These are phyloP conservation scores for Nicotiana paniculata DNA, from an alignment of 257 asterid species.

Conservation along the genomic window DNA sequence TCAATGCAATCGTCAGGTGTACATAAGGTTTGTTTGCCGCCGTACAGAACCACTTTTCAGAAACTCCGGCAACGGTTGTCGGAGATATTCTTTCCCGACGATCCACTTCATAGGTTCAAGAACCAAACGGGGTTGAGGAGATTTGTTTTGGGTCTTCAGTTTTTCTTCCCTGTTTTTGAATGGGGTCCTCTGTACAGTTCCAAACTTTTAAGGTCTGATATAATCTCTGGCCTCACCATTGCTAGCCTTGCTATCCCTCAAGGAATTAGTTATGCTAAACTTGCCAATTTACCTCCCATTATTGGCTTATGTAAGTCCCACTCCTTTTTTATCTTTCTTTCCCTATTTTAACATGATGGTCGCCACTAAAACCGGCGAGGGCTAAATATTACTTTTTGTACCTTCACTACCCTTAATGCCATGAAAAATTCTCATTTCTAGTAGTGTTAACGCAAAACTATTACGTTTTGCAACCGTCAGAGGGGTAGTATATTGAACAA, in stretches of 20 bases:
- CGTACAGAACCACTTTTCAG: conserved; percentile 48
- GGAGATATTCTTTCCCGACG: conserved; percentile 88
- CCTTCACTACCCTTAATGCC: neutral
- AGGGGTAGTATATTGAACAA: too few species aligned
- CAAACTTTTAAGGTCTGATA: conserved; percentile 49
- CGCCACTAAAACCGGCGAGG: neutral
- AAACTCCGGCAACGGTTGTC: conserved; percentile 62
- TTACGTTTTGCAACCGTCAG: neutral
- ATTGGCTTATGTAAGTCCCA: conserved; percentile 64
- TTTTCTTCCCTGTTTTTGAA: conserved; percentile 64
- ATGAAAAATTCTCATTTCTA: neutral
- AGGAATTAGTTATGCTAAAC: conserved; percentile 94
- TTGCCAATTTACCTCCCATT: conserved; percentile 87
- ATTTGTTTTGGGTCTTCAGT: conserved; percentile 57
- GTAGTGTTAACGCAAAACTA: neutral
- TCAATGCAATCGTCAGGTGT: conserved; percentile 25
- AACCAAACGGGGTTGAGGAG: conserved; percentile 49
- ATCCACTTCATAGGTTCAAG: conserved; percentile 77
- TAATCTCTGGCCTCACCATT: conserved; percentile 76
- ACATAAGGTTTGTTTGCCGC: conserved; percentile 71
- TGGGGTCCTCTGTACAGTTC: conserved; percentile 68
- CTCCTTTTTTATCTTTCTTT: neutral
- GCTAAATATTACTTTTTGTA: neutral
- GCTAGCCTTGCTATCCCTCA: conserved; percentile 91
- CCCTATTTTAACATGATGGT: neutral